Evolutionary conservation across 768 basidiomycete genomes (phyloP).

Genomic region (Leucogyrophana mollusca): DNA sequence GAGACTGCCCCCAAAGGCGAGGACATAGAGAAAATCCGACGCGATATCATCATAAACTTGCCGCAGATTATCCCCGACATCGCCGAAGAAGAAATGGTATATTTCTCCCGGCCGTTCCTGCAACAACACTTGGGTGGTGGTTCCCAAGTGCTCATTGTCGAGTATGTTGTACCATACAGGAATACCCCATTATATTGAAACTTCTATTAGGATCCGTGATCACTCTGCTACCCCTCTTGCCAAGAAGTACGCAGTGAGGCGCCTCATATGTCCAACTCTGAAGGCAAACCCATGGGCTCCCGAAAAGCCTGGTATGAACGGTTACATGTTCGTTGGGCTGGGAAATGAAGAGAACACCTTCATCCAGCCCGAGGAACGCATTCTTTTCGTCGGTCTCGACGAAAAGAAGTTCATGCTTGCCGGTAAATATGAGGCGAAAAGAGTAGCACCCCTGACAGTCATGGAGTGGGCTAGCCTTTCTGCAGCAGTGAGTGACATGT

Average conservation of each 20-base stretch:
- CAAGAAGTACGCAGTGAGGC: conserved; percentile 28
- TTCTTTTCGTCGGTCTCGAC: conserved; percentile 45
- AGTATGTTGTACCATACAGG: neutral
- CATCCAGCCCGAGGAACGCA: conserved; percentile 34
- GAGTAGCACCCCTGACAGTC: conserved; percentile 33
- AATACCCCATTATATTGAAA: no score
- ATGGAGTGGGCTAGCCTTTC: conserved; percentile 48
- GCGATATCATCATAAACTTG: neutral
- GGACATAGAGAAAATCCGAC: no score
- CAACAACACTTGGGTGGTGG: neutral
- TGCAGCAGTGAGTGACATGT: conserved; percentile 31
- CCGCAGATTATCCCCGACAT: conserved; percentile 4
- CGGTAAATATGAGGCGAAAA: conserved; percentile 34
- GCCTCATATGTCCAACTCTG: conserved; percentile 49
- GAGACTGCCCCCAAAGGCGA: no score
- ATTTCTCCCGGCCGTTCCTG: neutral
- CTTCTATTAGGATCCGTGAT: no score
- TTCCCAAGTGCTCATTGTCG: conserved; percentile 2
- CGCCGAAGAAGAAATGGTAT: neutral
- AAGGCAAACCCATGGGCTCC: conserved; percentile 58
- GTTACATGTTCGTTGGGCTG: conserved; percentile 56
- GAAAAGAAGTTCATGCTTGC: conserved; percentile 34
- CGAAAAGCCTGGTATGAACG: conserved; percentile 44
- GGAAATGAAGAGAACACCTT: conserved; percentile 45
- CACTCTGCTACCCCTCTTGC: conserved; percentile 20